A percentile compares a stretch with the other conserved stretches of the same genome.
These are phyloP conservation scores for Botrytis porri DNA, from an alignment of 2,329 filamentous ascomycete species.

Conservation along the genomic window DNA sequence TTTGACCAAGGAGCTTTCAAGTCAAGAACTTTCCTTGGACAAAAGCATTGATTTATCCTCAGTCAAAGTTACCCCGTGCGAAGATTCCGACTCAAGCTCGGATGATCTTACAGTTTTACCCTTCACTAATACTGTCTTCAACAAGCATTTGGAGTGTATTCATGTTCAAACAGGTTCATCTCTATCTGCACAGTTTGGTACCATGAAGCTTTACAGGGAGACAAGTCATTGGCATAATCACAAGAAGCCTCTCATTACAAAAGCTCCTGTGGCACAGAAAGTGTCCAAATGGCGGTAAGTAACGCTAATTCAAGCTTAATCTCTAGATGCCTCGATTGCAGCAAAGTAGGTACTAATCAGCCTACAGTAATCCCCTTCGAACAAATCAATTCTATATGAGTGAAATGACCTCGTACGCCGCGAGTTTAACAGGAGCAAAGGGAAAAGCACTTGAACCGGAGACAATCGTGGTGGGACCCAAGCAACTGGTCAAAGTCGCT, in stretches of 20 bases:
- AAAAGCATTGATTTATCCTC: slow-evolving; percentile 26
- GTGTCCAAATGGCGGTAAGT: slow-evolving; percentile 38
- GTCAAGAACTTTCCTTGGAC: slow-evolving; percentile 36
- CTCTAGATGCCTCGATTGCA: neutral
- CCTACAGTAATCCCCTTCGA: slow-evolving; percentile 35
- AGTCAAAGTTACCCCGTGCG: slow-evolving; percentile 21
- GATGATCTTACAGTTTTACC: slow-evolving; percentile 41
- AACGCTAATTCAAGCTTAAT: neutral
- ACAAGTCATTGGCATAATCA: slow-evolving; percentile 61
- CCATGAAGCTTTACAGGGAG: slow-evolving; percentile 46
- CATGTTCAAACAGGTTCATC: slow-evolving; percentile 39
- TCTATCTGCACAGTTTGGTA: slow-evolving; percentile 26
- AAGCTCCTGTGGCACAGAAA: slow-evolving; percentile 44
- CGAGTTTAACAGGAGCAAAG: slow-evolving; percentile 62
- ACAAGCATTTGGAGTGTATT: slow-evolving; percentile 46
- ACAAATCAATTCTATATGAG: slow-evolving; percentile 61
- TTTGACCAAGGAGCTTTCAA: slow-evolving; percentile 37
- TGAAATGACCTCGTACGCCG: slow-evolving; percentile 66
- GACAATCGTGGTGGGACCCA: slow-evolving; percentile 52
- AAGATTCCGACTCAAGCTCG: slow-evolving; percentile 22
- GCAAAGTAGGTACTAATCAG: neutral
- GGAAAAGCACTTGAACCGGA: slow-evolving; percentile 64
- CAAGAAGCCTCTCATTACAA: slow-evolving; percentile 49
- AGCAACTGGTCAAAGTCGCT: slow-evolving; percentile 31
- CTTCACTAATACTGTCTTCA: slow-evolving; percentile 48